A percentile compares a stretch with the other conserved stretches of the same genome.
These are phyloP conservation scores for Rhynchospora pubera DNA, from an alignment of 176 grass and related monocot species.

Conservation along the genomic window DNA sequence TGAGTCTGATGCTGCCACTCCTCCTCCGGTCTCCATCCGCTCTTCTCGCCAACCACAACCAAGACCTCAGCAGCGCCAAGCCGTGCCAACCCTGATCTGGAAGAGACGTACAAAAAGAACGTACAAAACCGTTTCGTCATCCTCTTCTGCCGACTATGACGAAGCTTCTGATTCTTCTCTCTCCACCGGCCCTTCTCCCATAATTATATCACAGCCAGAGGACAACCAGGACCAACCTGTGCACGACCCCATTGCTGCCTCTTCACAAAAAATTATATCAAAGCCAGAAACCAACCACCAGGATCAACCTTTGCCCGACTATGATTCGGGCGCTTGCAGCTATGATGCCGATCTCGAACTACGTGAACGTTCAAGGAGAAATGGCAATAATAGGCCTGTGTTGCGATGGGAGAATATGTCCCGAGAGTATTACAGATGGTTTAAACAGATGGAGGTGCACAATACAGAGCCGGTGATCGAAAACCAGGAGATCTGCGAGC, in stretches of 20 bases:
- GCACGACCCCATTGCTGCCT: neutral
- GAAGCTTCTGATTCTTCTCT: conserved; percentile 7
- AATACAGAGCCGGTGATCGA: neutral
- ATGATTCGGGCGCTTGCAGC: neutral
- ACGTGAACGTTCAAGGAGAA: neutral
- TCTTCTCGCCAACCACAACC: too few species aligned
- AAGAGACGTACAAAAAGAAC: too few species aligned
- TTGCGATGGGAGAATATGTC: conserved; percentile 49
- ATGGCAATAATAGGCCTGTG: neutral
- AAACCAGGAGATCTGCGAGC: conserved; percentile 15
- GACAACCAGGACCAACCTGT: neutral
- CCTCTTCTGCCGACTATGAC: neutral
- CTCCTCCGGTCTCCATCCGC: too few species aligned
- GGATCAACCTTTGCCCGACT: neutral
- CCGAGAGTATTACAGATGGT: conserved; percentile 21
- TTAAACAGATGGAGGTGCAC: neutral
- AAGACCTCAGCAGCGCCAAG: too few species aligned
- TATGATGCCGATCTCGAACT: neutral
- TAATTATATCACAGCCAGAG: too few species aligned
- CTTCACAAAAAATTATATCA: neutral
- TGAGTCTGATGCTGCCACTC: too few species aligned
- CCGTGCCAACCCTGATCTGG: too few species aligned
- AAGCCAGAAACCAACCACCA: neutral
- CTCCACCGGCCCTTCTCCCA: neutral
- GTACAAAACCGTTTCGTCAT: too few species aligned